Conservation (phyloP, 2,329 filamentous ascomycete genomes). For the Phialocephala sp. region DNA sequence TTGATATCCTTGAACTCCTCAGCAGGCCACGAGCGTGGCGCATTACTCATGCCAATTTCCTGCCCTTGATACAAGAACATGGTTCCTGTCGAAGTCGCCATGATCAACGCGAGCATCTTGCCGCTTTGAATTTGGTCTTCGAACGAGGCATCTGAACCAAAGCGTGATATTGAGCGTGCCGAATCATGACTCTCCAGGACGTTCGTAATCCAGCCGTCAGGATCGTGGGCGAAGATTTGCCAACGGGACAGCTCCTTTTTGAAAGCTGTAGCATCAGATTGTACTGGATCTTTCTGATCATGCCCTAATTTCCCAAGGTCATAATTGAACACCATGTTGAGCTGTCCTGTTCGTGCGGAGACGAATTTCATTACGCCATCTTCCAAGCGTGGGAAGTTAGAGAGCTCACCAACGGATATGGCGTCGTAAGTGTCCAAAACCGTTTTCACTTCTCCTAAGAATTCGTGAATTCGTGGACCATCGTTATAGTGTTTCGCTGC, state of each 20-base stretch:
- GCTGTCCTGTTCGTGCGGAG: not conserved
- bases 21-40: constrained; percentile 61
- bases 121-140: constrained; percentile 40
- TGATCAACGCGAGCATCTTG: constrained; percentile 57
- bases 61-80: constrained; percentile 63
- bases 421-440: constrained; percentile 64
- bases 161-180: constrained; percentile 9
- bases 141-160: constrained; percentile 38
- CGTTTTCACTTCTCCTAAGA: constrained; percentile 66
- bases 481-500: constrained; percentile 53
- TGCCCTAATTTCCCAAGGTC: constrained; percentile 50
- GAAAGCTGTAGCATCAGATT: not conserved
- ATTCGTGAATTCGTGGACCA: constrained; percentile 71
- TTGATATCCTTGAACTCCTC: constrained; percentile 69
- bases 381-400: constrained; percentile 49
- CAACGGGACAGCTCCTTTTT: not conserved
- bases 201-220: constrained; percentile 5
- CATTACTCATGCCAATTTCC: constrained; percentile 61
- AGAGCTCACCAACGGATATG: constrained; percentile 71
- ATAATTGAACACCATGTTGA: constrained; percentile 51
- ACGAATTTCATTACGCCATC: not conserved
- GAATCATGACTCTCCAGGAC: constrained; percentile 13
- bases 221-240: constrained; percentile 1
- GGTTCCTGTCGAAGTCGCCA: constrained; percentile 56
- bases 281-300: not conserved